Base-by-base conservation (phyloP, 2,329 filamentous ascomycete species). In the Exophiala oligosperma region DNA sequence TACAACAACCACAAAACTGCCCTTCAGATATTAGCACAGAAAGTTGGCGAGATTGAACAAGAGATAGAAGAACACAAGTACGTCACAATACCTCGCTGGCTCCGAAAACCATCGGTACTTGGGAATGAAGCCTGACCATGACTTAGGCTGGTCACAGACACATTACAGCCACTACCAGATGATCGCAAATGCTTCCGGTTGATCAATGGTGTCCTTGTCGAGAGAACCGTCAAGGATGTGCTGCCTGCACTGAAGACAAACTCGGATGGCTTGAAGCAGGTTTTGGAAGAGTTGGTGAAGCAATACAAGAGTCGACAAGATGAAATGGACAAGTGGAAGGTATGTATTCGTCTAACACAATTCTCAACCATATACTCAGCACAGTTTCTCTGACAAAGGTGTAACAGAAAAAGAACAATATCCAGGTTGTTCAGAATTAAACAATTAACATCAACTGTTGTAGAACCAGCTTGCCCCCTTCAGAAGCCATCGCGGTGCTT, bases 261-360 rank as follows among this genome's bases (percentile, higher is more conserved):
- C 73, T 90, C 91, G 26, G 93, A 97, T 63, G 93, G 94, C 1
- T 73, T 99, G 71, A 94, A 89, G 77, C 95, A 96, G 77, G 92
- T 97, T 29, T 80, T 97, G 55, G 92, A 97, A 64, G 93, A 97
- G 73, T 78, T 99, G 64, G 84, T 97, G 66, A 97, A 96, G 82
- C 91, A 96, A 77, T 97, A 97, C 81, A 96, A 96, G 80, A 78
- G 81, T 32, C 96, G 96, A 77, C 92, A 99, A 74, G 86, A 91
- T 43, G 94, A 99, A 72, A 84, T 99, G 81, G 93, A 99, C 73
- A 92, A 88, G 75, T 99, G 94, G 94, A 99, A 99, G 91, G 93
- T 95, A 77, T 58, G 85, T 71, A 28, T 11, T 9, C 21, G 17
- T 24, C 47, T 41, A 46, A 11, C 11, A 9, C 32, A 7, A 9